Conservation (phyloP, 805 yeast species). For the Candida andamanensis region DNA sequence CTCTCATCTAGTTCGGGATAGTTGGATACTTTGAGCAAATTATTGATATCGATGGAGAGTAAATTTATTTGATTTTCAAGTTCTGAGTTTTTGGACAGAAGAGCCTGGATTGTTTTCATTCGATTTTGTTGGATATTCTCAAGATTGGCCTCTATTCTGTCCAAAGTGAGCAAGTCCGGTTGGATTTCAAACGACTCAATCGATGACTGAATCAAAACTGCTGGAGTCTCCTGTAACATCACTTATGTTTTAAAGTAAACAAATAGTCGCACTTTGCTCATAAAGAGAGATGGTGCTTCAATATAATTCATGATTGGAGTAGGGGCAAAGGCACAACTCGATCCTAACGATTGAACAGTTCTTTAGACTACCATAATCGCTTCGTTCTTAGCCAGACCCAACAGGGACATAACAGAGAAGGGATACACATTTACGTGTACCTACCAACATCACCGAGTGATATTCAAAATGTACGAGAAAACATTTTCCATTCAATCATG, state of each 20-base stretch:
- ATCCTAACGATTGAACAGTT: too few species aligned
- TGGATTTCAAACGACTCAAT: slow-evolving; percentile 47
- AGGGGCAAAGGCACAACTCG: too few species aligned
- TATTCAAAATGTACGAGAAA: too few species aligned
- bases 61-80: slow-evolving; percentile 9
- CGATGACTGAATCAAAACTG: slow-evolving; percentile 34
- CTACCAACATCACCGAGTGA: too few species aligned
- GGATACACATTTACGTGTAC: too few species aligned
- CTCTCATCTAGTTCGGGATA: slow-evolving; percentile 9
- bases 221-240: slow-evolving; percentile 32
- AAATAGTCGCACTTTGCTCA: too few species aligned
- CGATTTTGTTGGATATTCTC: slow-evolving; percentile 24
- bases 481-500: slow-evolving; percentile 3
- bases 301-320: too few species aligned
- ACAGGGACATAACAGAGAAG: too few species aligned
- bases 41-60: slow-evolving; percentile 11
- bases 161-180: slow-evolving; percentile 44
- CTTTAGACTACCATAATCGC: too few species aligned
- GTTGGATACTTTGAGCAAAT: slow-evolving; percentile 18
- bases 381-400: too few species aligned
- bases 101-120: slow-evolving; percentile 9
- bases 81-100: slow-evolving; percentile 3
- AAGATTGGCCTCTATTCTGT: slow-evolving; percentile 38
- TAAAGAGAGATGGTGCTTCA: too few species aligned
- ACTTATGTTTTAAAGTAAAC: too few species aligned